Percentiles rank a stretch among this genome's conserved stretches.
Conservation (phyloP, 305 asterid species). For the Petunia hybrid region DNA sequence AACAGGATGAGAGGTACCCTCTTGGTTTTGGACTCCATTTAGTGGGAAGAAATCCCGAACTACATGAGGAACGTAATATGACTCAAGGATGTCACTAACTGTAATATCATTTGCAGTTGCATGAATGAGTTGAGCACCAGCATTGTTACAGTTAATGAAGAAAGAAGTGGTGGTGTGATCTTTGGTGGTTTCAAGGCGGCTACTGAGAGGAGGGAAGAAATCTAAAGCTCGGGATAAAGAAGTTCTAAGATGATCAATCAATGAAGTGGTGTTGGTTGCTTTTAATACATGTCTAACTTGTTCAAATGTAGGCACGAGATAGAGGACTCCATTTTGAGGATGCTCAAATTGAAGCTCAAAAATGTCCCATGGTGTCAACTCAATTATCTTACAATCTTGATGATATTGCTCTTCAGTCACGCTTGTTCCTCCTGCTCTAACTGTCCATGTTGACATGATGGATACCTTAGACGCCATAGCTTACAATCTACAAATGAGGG, state of each 20-base stretch:
- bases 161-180: conserved; percentile 6
- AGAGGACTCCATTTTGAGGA: neutral
- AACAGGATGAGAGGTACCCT: conserved; percentile 51
- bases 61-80: conserved; percentile 35
- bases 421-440: neutral
- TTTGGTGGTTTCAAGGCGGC: conserved; percentile 38
- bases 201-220: conserved; percentile 48
- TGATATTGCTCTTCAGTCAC: neutral
- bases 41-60: conserved; percentile 44
- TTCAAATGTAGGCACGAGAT: neutral
- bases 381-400: neutral
- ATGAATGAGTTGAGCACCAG: conserved; percentile 43
- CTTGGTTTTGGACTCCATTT: conserved; percentile 33
- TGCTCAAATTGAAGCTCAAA: neutral
- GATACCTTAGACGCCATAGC: conserved; percentile 20
- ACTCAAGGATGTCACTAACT: conserved; percentile 32
- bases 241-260: conserved; percentile 41
- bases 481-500: neutral
- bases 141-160: conserved; percentile 49
- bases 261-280: neutral
- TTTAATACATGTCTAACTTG: neutral
- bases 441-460: conserved; percentile 16
- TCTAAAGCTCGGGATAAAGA: conserved; percentile 43
- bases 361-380: conserved; percentile 21
- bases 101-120: conserved; percentile 29